Evolutionary conservation across 768 basidiomycete genomes (phyloP), one percentile per base, ranked within the genome.

Genomic region (Xerocomellus intermedius): DNA sequence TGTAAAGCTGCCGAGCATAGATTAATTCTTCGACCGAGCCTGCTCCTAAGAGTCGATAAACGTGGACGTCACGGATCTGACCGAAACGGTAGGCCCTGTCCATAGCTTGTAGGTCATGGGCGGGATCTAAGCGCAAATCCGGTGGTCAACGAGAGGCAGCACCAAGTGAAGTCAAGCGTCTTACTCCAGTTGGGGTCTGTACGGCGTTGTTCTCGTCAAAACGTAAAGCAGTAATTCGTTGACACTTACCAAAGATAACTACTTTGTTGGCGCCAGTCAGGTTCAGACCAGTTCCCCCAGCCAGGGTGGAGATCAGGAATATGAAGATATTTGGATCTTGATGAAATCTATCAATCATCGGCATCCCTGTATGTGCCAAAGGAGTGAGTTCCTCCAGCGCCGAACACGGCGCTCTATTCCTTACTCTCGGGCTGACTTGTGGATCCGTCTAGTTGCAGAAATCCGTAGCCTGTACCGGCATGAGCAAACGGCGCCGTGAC

Each of bases 151-250:
- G 32, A 47, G n/a, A 49, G 42, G 42, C 5, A 17, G 39, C 9
- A 28, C 33, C n/a, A 39, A 35, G 13, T 17, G 3, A 44, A 32
- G 26, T 38, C 9, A 41, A 7, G 32, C 10, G 74, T 84, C 90
- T 68, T 69, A 93, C 93, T 98, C 95, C 95, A 98, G 60, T 93
- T 92, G 4, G 95, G 94, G 73, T 95, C 92, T 90, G 60, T 43
- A 38, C 21, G 42, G 28, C 22, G 19, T 38, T 24, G 44, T 39
- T 47, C 8, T 21, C 33, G 19, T 56, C 55, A 50, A 32, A 43
- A 17, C 45, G 2, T 2, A 44, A 45, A 28, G 49, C 39, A 54
- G 45, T 13, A 33, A 49, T 58, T 21, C 24, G 36, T 37, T 45
- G 4, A 37, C 43, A 54, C 82, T 62, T 57, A 86, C 87, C 89